These are phyloP conservation scores for Phytophthora litchii DNA, from an alignment of 352 stramenopile species.

Conservation along the genomic window DNA sequence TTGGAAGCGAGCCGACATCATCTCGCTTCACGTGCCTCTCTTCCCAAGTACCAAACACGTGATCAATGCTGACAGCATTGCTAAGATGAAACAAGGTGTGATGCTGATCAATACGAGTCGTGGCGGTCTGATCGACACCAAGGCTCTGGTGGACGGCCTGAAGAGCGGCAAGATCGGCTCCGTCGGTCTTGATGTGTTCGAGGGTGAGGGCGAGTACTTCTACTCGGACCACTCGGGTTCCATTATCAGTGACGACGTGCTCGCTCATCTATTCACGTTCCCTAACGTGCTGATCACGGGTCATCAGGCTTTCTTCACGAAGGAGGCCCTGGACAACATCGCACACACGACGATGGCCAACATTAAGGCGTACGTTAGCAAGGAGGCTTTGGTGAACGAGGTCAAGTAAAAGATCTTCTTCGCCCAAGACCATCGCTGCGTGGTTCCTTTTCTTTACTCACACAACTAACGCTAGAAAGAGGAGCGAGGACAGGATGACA, in stretches of 20 bases:
- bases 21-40: slow-evolving; percentile 86
- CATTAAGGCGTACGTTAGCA: slow-evolving; percentile 56
- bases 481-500: too few relatives aligned
- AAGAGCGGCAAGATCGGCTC: slow-evolving; percentile 76
- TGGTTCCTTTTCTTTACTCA: too few relatives aligned
- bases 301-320: slow-evolving; percentile 84
- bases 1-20: slow-evolving; percentile 76
- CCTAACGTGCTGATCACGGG: slow-evolving; percentile 81
- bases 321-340: slow-evolving; percentile 76
- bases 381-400: slow-evolving; percentile 53
- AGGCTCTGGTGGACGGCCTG: slow-evolving; percentile 77
- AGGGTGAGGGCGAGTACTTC: slow-evolving; percentile 76
- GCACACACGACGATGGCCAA: slow-evolving; percentile 71
- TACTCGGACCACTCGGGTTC: slow-evolving; percentile 72
- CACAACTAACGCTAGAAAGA: too few relatives aligned
- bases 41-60: slow-evolving; percentile 84
- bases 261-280: slow-evolving; percentile 78
- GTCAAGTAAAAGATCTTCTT: slow-evolving; percentile 41
- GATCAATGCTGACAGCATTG: slow-evolving; percentile 79
- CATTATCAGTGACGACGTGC: slow-evolving; percentile 65
- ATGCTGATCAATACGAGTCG: slow-evolving; percentile 92
- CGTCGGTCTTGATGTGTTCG: slow-evolving; percentile 89
- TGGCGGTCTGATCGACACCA: slow-evolving; percentile 85
- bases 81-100: slow-evolving; percentile 87
- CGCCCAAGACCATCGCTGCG: too few relatives aligned